phyloP scores from a whole-genome alignment of 306 rosid species.

The Clitoria ternatea region DNA sequence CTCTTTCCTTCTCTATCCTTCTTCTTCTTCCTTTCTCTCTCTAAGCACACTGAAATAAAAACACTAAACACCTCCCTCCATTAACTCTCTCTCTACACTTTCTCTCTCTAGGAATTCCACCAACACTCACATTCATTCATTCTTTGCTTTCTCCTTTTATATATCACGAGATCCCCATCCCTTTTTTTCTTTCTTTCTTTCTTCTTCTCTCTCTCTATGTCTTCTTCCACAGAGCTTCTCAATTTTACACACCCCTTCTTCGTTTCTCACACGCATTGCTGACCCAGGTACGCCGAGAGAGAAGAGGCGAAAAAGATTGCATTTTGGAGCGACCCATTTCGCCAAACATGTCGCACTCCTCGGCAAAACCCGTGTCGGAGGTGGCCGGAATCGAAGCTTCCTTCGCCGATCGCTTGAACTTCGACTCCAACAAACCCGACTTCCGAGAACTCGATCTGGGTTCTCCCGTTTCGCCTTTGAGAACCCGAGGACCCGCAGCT shows the following conservation, averaged over 20 bases:
- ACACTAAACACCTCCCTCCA: background rate
- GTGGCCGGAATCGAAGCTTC: slow-evolving; percentile 28
- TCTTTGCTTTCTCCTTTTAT: slow-evolving; percentile 78
- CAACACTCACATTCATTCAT: slow-evolving; percentile 69
- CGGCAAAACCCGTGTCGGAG: slow-evolving; percentile 56
- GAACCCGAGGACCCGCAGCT: slow-evolving; percentile 51
- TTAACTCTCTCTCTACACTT: slow-evolving; percentile 23
- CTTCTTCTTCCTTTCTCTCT: slow-evolving; percentile 5
- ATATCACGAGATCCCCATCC: slow-evolving; percentile 94
- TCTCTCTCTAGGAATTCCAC: slow-evolving; percentile 21
- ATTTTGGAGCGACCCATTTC: slow-evolving; percentile 3
- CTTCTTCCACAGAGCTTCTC: slow-evolving; percentile 19
- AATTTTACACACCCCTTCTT: slow-evolving; percentile 5
- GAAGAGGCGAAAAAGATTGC: background rate
- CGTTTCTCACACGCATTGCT: slow-evolving; percentile 45
- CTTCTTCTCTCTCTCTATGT: background rate
- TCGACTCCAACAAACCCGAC: slow-evolving; percentile 79
- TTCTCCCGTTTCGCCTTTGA: slow-evolving; percentile 88
- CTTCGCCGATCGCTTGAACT: slow-evolving; percentile 55
- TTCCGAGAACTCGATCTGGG: slow-evolving; percentile 91
- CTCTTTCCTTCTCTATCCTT: slow-evolving; percentile 13
- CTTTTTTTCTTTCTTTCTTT: slow-evolving; percentile 28
- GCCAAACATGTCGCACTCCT: slow-evolving; percentile 65
- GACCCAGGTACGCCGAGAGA: background rate
- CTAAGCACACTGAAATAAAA: background rate